phyloP scores from a whole-genome alignment of 2,329 filamentous ascomycete genomes.

The Kalaharituber pfeilii region DNA sequence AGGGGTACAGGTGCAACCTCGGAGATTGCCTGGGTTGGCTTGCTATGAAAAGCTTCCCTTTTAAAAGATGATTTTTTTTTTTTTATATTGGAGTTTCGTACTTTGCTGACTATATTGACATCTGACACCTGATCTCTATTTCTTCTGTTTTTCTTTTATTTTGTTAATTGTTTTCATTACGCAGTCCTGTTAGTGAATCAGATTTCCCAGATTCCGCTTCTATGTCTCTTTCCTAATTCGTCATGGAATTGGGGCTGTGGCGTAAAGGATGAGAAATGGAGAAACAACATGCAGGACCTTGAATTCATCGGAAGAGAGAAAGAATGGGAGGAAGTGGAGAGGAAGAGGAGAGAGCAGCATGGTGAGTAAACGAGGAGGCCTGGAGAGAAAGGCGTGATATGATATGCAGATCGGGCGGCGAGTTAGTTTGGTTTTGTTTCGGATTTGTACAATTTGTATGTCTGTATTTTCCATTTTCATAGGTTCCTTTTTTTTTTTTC shows the following conservation, averaged over 20 bases:
- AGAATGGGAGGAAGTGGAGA: conserved; percentile 8
- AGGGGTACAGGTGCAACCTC: background rate
- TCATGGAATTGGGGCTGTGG: no score
- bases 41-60: background rate
- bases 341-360: no score
- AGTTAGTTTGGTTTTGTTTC: no score
- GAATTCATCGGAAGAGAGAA: no score
- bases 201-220: no score
- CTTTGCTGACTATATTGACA: background rate
- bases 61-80: background rate
- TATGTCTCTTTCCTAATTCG: no score
- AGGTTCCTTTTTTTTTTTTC: conserved; percentile 9
- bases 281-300: no score
- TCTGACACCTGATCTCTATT: background rate
- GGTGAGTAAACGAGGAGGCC: no score
- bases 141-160: background rate
- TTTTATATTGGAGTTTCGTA: background rate
- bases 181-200: no score
- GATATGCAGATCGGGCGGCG: no score
- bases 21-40: background rate
- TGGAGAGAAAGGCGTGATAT: no score
- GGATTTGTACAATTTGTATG: conserved; percentile 13
- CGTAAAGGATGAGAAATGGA: no score
- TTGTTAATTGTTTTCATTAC: background rate
- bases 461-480: conserved; percentile 10